A percentile compares a stretch with the other conserved stretches of the same genome.
phyloP scores from a whole-genome alignment of 129 eudicot species.

The Artemisia annua region DNA sequence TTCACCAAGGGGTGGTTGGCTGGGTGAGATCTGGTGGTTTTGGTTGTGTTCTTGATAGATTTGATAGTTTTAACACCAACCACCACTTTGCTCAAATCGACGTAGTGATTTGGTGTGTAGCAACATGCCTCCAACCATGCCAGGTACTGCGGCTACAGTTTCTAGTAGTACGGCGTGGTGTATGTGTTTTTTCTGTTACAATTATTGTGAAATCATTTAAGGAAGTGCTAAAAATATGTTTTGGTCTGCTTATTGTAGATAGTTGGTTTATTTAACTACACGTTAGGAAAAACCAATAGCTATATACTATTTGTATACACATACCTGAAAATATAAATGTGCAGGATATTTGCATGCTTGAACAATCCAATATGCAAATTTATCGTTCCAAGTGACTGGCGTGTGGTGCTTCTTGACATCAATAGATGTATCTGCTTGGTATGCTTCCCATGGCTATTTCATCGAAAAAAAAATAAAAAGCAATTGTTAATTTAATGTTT shows the following conservation, averaged over 20 bases:
- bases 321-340: conserved; percentile 52
- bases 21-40: too few relatives aligned
- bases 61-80: too few relatives aligned
- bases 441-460: conserved; percentile 70
- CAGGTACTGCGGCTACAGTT: conserved; percentile 61
- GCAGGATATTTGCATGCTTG: conserved; percentile 60
- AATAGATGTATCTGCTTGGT: conserved; percentile 51
- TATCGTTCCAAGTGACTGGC: conserved; percentile 49
- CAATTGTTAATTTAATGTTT: neutral
- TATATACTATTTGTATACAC: neutral
- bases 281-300: too few relatives aligned
- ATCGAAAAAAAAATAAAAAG: neutral
- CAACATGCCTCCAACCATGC: conserved; percentile 63
- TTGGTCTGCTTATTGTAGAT: too few relatives aligned
- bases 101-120: conserved; percentile 55
- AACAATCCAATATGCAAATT: conserved; percentile 59
- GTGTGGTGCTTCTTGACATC: conserved; percentile 68
- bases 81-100: conserved; percentile 64
- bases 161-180: conserved; percentile 55
- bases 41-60: too few relatives aligned
- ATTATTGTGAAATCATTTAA: neutral
- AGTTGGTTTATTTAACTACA: too few relatives aligned
- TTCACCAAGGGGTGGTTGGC: too few relatives aligned
- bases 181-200: conserved; percentile 42
- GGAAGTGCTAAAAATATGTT: neutral